Evolutionary conservation across 2,329 filamentous ascomycete species (phyloP).

Genomic region (Chrysoporthe puriensis): DNA sequence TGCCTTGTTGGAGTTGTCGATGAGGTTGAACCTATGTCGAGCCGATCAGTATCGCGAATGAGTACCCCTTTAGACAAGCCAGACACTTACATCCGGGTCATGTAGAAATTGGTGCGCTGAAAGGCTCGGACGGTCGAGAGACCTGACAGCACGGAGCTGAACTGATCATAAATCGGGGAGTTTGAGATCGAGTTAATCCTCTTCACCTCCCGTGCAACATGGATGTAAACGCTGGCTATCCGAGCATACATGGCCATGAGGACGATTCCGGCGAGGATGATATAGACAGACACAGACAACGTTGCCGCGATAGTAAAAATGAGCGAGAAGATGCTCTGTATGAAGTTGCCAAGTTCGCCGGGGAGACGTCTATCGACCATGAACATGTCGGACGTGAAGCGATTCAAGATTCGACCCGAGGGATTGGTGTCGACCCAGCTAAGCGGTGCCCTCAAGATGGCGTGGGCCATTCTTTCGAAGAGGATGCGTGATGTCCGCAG

Average conservation of each 20-base stretch:
- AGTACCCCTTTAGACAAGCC: background rate
- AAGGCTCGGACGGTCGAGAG: constrained; percentile 48
- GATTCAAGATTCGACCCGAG: constrained; percentile 47
- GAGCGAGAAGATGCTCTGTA: constrained; percentile 37
- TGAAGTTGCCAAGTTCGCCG: constrained; percentile 36
- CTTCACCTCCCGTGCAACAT: constrained; percentile 44
- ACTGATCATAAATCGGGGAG: constrained; percentile 48
- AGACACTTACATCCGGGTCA: constrained; percentile 37
- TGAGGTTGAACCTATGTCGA: constrained; percentile 33
- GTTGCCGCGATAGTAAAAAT: constrained; percentile 43
- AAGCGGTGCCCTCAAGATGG: constrained; percentile 45
- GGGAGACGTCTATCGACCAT: constrained; percentile 42
- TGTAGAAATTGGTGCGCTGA: constrained; percentile 41
- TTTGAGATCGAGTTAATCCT: constrained; percentile 46
- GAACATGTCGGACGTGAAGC: constrained; percentile 46
- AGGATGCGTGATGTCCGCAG: constrained; percentile 37
- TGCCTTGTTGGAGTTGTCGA: constrained; percentile 39
- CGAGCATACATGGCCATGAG: constrained; percentile 41
- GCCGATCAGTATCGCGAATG: constrained; percentile 1
- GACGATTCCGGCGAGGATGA: constrained; percentile 42
- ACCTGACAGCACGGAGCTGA: constrained; percentile 45
- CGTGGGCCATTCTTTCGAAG: constrained; percentile 40
- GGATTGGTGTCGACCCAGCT: constrained; percentile 46
- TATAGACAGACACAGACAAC: constrained; percentile 40
- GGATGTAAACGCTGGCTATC: constrained; percentile 42